phyloP scores from a whole-genome alignment of 257 asterid species.

The Jacaranda mimosifolia region DNA sequence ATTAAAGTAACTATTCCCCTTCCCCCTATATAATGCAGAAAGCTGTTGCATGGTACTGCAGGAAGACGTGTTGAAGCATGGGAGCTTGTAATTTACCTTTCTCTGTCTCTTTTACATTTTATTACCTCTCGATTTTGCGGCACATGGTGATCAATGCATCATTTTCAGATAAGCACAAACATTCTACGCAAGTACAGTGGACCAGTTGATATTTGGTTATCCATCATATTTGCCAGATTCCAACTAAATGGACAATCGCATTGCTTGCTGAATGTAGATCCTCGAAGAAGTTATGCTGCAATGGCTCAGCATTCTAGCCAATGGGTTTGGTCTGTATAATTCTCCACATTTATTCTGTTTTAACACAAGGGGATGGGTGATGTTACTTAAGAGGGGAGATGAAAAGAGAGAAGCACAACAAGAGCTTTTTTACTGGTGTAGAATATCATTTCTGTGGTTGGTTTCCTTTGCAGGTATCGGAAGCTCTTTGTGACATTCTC shows the following conservation, averaged over 20 bases:
- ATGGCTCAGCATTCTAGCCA: slow-evolving; percentile 96
- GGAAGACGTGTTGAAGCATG: slow-evolving; percentile 67
- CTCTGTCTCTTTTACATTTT: not conserved
- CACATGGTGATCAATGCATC: no score
- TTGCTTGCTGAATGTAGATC: slow-evolving; percentile 73
- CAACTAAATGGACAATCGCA: slow-evolving; percentile 45
- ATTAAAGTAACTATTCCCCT: not conserved
- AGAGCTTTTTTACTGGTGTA: not conserved
- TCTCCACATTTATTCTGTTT: slow-evolving; percentile 1
- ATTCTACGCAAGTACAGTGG: slow-evolving; percentile 86
- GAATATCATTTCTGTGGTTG: not conserved
- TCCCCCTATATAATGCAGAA: slow-evolving; percentile 46
- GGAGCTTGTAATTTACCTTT: slow-evolving; percentile 78
- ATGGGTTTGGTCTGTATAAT: slow-evolving; percentile 80
- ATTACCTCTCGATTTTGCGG: not conserved
- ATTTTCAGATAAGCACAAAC: slow-evolving; percentile 71
- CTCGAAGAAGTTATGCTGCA: slow-evolving; percentile 70
- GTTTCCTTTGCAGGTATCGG: slow-evolving; percentile 72
- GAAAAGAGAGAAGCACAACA: not conserved
- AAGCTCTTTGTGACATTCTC: slow-evolving; percentile 88
- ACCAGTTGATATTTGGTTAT: slow-evolving; percentile 80
- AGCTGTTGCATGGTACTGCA: slow-evolving; percentile 50
- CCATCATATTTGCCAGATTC: slow-evolving; percentile 52
- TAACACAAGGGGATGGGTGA: not conserved
- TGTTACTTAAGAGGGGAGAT: not conserved